Percentiles rank a stretch among this genome's conserved stretches.
These are phyloP conservation scores for Lycium barbarum DNA, from an alignment of 257 asterid genomes.

Conservation along the genomic window DNA sequence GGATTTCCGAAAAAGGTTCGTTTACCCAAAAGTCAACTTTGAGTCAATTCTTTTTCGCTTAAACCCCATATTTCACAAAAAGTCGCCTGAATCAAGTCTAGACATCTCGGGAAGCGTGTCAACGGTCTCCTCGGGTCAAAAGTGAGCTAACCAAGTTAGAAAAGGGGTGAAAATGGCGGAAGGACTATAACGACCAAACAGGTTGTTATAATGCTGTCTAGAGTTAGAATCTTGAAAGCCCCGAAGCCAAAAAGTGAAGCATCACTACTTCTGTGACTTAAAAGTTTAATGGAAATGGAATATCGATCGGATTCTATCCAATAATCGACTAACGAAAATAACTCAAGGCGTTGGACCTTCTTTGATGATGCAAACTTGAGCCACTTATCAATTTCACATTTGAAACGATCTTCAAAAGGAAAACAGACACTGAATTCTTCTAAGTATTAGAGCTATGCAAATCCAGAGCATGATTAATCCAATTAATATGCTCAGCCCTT, in stretches of 20 bases:
- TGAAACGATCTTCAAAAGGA: not conserved
- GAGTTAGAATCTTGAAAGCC: not conserved
- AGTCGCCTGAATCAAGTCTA: too few relatives aligned
- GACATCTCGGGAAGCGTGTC: too few relatives aligned
- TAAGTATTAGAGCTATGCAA: not conserved
- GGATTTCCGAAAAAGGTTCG: too few relatives aligned
- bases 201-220: not conserved
- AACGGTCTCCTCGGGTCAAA: too few relatives aligned
- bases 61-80: too few relatives aligned
- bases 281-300: not conserved
- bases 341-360: too few relatives aligned
- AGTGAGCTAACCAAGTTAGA: too few relatives aligned
- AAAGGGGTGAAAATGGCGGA: too few relatives aligned
- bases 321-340: not conserved
- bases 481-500: not conserved
- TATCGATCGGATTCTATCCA: not conserved
- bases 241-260: not conserved
- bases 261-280: not conserved
- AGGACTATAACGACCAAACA: too few relatives aligned
- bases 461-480: constrained; percentile 1
- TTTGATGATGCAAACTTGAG: not conserved
- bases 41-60: too few relatives aligned
- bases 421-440: not conserved
- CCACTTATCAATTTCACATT: not conserved
- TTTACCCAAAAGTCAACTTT: too few relatives aligned